These are phyloP conservation scores for Eucalyptus erythrocorys DNA, from an alignment of 345 rosid species.

Conservation along the genomic window DNA sequence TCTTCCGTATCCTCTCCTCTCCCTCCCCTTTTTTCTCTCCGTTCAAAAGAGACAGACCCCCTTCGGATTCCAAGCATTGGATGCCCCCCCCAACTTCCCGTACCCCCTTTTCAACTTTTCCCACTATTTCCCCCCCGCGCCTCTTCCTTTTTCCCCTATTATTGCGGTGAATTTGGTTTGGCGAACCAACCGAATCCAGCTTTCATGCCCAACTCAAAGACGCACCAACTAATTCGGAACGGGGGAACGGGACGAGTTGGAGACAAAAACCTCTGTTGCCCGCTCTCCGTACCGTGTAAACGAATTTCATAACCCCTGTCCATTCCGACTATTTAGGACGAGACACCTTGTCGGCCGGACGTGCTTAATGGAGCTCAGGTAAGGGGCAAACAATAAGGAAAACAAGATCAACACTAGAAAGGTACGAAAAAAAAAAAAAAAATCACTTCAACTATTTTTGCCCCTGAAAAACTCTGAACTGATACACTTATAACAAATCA, in stretches of 20 bases:
- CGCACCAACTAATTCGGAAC: not conserved
- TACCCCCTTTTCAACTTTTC: not conserved
- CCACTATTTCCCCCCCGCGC: not conserved
- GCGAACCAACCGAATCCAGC: not conserved
- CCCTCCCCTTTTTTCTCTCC: accelerated
- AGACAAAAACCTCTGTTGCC: not conserved
- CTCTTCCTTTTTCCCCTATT: not conserved
- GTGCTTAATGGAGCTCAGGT: not conserved
- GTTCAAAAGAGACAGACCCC: not conserved
- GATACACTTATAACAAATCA: too few relatives aligned
- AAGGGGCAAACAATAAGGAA: not conserved
- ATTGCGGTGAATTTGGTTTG: not conserved
- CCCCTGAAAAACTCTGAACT: too few relatives aligned
- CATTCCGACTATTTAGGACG: not conserved
- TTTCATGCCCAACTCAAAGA: not conserved
- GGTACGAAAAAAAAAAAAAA: not conserved
- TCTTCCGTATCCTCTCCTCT: not conserved
- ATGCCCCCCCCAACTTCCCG: not conserved
- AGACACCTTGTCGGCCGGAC: not conserved
- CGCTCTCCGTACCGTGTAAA: not conserved
- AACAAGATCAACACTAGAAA: not conserved
- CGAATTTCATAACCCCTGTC: not conserved
- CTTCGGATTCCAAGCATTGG: not conserved
- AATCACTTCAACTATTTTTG: too few relatives aligned
- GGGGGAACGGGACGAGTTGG: not conserved